Conservation (phyloP, 202 grass and related monocot species). For the Saccharum hybrid region DNA sequence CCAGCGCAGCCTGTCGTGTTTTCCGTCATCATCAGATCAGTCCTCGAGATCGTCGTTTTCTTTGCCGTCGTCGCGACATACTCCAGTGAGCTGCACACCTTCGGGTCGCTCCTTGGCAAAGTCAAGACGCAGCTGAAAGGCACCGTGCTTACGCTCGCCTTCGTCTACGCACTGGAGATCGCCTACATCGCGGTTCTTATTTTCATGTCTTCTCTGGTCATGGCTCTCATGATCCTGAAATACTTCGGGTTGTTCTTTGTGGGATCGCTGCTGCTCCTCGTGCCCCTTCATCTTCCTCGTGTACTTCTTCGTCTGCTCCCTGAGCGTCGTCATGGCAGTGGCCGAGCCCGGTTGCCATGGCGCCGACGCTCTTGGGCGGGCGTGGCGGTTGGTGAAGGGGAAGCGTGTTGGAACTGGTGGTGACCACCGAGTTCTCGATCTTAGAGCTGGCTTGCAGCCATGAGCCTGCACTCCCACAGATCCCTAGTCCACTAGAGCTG, state of each 20-base stretch:
- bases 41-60: slow-evolving; percentile 38
- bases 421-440: too few relatives aligned
- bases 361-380: slow-evolving; percentile 35
- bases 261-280: neutral
- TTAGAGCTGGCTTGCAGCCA: too few relatives aligned
- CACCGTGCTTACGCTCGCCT: slow-evolving; percentile 44
- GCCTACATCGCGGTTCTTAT: neutral
- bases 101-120: slow-evolving; percentile 23
- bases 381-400: neutral
- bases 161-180: slow-evolving; percentile 14
- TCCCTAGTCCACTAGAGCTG: too few relatives aligned
- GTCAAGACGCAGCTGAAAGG: slow-evolving; percentile 34
- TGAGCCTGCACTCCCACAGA: too few relatives aligned
- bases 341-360: slow-evolving; percentile 43
- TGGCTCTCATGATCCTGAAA: neutral
- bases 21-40: neutral
- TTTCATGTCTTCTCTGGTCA: neutral
- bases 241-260: neutral
- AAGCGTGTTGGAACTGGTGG: too few relatives aligned
- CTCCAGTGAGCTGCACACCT: slow-evolving; percentile 37
- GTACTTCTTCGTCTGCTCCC: slow-evolving; percentile 42
- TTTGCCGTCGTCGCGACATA: slow-evolving; percentile 37
- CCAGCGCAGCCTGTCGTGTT: too few relatives aligned
- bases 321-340: slow-evolving; percentile 53
- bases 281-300: neutral